Conservation (phyloP, 169 alveolate genomes). For the Hepatocystis sp. region DNA sequence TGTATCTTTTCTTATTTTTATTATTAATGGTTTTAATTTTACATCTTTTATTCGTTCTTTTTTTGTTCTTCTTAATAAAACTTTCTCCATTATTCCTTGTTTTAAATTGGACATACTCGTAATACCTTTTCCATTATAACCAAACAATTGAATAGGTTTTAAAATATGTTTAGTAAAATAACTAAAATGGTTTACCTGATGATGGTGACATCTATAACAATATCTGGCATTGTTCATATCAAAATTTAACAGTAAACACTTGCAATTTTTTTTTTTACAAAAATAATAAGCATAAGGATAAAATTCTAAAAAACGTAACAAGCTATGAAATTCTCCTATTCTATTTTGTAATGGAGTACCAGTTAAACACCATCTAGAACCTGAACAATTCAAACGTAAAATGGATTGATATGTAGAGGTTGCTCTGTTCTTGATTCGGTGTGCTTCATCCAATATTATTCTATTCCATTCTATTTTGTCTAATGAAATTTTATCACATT, state of each 20-base stretch:
- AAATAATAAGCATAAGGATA: constrained; percentile 94
- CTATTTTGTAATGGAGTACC: constrained; percentile 99
- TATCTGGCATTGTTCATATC: constrained; percentile 83
- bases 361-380: constrained; percentile 95
- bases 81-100: constrained; percentile 79
- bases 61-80: constrained; percentile 89
- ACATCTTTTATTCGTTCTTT: constrained; percentile 89
- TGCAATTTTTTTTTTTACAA: constrained; percentile 90
- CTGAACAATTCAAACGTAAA: constrained; percentile 79
- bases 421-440: constrained; percentile 94
- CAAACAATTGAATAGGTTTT: constrained; percentile 89
- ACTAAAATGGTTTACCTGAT: constrained; percentile 88
- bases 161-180: constrained; percentile 89
- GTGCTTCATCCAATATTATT: constrained; percentile 97
- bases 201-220: constrained; percentile 88
- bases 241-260: constrained; percentile 84
- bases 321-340: constrained; percentile 95
- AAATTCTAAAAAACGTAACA: constrained; percentile 93
- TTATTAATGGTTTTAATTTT: constrained; percentile 88
- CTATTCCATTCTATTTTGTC: constrained; percentile 87
- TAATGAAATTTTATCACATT: constrained; percentile 80
- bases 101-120: constrained; percentile 80
- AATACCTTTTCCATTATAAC: constrained; percentile 87
- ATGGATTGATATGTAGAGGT: constrained; percentile 91
- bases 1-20: constrained; percentile 84